A percentile compares a stretch with the other conserved stretches of the same genome.
Conservation (phyloP, 345 rosid genomes). For the Eucalyptus sp. region DNA sequence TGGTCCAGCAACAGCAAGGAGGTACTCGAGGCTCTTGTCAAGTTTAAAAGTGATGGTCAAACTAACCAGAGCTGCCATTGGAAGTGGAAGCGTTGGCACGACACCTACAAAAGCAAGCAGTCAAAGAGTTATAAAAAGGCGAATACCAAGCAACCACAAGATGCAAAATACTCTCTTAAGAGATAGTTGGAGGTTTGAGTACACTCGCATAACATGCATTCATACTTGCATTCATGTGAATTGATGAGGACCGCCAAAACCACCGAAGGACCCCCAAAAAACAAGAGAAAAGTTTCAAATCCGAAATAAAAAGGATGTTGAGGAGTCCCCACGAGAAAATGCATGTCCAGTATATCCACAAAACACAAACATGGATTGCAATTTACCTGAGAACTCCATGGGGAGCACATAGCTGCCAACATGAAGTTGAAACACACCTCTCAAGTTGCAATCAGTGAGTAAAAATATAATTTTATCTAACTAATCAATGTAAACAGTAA, state of each 20-base stretch:
- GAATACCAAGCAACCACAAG: neutral
- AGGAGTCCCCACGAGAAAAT: neutral
- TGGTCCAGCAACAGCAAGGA: slow-evolving; percentile 52
- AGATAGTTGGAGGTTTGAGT: neutral
- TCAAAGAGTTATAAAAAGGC: neutral
- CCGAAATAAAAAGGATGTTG: neutral
- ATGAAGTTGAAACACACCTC: neutral
- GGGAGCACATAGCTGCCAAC: neutral
- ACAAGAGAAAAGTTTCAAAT: neutral
- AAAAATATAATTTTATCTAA: neutral
- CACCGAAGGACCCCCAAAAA: neutral
- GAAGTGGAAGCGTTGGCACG: slow-evolving; percentile 43
- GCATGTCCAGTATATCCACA: neutral
- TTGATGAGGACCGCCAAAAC: neutral
- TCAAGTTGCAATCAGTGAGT: neutral
- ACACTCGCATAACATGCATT: neutral
- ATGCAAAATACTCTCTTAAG: neutral
- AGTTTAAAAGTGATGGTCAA: slow-evolving; percentile 66
- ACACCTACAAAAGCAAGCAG: slow-evolving; percentile 11
- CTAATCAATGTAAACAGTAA: neutral
- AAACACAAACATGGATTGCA: neutral
- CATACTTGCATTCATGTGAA: neutral
- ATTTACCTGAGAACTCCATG: neutral
- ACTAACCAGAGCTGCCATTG: slow-evolving; percentile 63
- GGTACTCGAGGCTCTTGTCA: slow-evolving; percentile 26